Evolutionary conservation across 2,329 filamentous ascomycete genomes (phyloP).

Genomic region (Penicillium sp.): DNA sequence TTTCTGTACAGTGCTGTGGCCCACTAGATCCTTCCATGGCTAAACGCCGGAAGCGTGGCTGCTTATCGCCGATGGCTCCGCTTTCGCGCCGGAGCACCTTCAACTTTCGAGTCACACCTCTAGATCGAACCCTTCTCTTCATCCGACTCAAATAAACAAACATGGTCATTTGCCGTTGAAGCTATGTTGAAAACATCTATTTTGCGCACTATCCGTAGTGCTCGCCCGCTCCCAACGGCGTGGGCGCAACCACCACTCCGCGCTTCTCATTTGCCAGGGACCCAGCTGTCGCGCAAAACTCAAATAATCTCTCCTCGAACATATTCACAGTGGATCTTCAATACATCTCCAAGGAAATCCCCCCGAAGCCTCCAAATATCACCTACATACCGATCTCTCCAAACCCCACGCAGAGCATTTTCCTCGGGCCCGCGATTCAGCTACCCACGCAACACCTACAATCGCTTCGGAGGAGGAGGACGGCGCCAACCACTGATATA

Average conservation of each 20-base stretch:
- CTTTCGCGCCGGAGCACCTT: not conserved
- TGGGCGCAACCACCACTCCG: not conserved
- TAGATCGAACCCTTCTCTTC: not conserved
- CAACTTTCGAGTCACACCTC: not conserved
- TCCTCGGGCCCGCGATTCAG: conserved; percentile 1
- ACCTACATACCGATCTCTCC: not conserved
- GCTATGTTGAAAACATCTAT: not conserved
- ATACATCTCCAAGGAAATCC: too few species aligned
- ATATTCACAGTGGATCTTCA: too few species aligned
- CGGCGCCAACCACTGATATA: conserved; percentile 11
- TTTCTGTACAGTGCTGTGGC: not conserved
- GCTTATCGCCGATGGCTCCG: conserved; percentile 14
- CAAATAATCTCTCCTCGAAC: not conserved
- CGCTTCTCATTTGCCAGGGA: not conserved
- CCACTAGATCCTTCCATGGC: not conserved
- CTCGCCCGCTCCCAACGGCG: not conserved
- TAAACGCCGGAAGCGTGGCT: conserved; percentile 11
- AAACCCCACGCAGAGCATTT: conserved; percentile 6
- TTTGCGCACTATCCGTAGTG: not conserved
- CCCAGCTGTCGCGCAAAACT: not conserved
- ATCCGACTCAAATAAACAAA: not conserved
- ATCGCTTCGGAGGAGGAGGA: conserved; percentile 15
- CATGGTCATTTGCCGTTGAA: not conserved
- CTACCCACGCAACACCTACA: conserved; percentile 17
- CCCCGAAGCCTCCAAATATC: too few species aligned